Evolutionary conservation across 352 stramenopile genomes (phyloP).

Genomic region (Pythium scleroteichum): DNA sequence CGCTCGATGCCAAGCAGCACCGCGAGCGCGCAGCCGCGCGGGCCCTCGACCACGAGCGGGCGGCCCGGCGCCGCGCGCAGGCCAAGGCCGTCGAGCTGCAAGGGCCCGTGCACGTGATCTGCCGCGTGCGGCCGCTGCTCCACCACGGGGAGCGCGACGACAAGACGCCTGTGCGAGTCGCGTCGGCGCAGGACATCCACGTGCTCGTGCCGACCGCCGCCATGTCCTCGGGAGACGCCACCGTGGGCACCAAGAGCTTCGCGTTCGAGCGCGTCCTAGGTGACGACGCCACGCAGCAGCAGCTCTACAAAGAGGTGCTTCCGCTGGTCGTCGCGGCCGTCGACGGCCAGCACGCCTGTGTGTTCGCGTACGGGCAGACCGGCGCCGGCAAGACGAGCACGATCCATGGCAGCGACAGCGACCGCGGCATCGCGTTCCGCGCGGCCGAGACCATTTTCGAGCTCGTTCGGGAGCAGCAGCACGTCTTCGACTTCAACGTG

Average conservation of each 20-base stretch:
- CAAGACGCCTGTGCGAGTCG: background rate
- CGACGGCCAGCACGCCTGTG: conserved; percentile 92
- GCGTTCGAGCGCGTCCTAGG: conserved; percentile 86
- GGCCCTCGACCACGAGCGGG: conserved; percentile 58
- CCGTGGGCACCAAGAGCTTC: conserved; percentile 41
- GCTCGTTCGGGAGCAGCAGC: conserved; percentile 36
- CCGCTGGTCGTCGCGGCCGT: conserved; percentile 87
- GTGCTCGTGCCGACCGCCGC: conserved; percentile 18
- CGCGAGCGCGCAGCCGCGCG: conserved; percentile 38
- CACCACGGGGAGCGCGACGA: conserved; percentile 19
- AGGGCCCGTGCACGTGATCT: conserved; percentile 77
- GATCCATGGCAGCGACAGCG: conserved; percentile 32
- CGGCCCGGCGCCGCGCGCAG: conserved; percentile 42
- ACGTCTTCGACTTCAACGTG: conserved; percentile 51
- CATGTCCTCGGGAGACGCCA: conserved; percentile 4
- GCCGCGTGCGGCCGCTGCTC: conserved; percentile 63
- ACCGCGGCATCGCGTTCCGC: conserved; percentile 45
- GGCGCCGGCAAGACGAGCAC: conserved; percentile 44
- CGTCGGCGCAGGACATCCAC: conserved; percentile 24
- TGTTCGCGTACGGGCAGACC: conserved; percentile 94
- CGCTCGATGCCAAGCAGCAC: conserved; percentile 37
- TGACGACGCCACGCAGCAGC: conserved; percentile 56
- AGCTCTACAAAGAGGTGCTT: conserved; percentile 93
- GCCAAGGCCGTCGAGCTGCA: conserved; percentile 48
- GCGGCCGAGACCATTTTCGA: conserved; percentile 50